A percentile compares a stretch with the other conserved stretches of the same genome.
Conservation (phyloP, 768 basidiomycete species). For the Scleroderma bovista region DNA sequence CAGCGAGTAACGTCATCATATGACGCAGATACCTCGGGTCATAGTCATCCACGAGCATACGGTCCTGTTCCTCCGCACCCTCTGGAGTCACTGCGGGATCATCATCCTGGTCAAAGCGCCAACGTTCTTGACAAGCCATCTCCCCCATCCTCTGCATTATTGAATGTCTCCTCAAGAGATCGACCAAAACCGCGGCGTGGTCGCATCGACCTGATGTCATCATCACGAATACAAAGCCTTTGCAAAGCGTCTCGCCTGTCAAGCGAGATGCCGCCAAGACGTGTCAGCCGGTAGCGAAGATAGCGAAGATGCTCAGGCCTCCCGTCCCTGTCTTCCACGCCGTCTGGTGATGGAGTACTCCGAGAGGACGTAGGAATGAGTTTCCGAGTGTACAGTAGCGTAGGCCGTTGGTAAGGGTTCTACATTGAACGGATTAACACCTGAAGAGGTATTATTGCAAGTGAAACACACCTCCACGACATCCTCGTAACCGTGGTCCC, state of each 20-base stretch:
- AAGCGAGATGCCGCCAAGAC: conserved; percentile 72
- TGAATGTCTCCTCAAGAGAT: conserved; percentile 22
- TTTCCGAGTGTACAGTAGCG: conserved; percentile 56
- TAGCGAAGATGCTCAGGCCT: conserved; percentile 21
- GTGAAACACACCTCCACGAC: conserved; percentile 59
- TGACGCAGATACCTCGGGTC: conserved; percentile 53
- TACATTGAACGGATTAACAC: conserved; percentile 24
- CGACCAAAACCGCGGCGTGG: conserved; percentile 11
- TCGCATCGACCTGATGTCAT: not conserved
- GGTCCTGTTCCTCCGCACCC: conserved; percentile 63
- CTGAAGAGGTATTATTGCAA: not conserved
- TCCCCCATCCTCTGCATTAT: conserved; percentile 36
- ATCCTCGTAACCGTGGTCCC: conserved; percentile 84
- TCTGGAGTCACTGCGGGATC: conserved; percentile 47
- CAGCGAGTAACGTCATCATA: conserved; percentile 51
- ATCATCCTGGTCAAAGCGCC: conserved; percentile 69
- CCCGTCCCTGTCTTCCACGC: conserved; percentile 15
- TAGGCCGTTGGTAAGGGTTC: conserved; percentile 67
- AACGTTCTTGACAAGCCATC: conserved; percentile 44
- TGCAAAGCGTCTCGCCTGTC: conserved; percentile 55
- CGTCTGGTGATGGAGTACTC: conserved; percentile 26
- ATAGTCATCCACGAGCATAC: conserved; percentile 68
- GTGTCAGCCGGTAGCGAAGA: conserved; percentile 72
- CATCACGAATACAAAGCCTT: conserved; percentile 17
- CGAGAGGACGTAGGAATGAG: conserved; percentile 40